Evolutionary conservation across 2,329 filamentous ascomycete genomes (phyloP).

Genomic region (Ophiosphaerella narmari): DNA sequence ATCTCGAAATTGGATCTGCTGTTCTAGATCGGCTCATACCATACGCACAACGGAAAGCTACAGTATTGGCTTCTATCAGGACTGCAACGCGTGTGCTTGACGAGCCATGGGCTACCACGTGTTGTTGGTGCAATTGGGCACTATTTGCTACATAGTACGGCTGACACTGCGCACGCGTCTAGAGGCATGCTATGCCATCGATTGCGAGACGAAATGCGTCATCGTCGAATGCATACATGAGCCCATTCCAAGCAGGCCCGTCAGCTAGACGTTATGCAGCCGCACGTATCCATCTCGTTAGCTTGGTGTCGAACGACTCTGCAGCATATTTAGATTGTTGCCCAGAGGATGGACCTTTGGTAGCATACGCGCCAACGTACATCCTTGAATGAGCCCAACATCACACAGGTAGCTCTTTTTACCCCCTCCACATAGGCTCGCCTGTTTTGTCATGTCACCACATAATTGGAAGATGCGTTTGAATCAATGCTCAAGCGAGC

Average conservation of each 20-base stretch:
- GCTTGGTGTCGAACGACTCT: too few relatives aligned
- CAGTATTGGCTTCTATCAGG: neutral
- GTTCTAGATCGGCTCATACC: neutral
- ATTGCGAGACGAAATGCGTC: neutral
- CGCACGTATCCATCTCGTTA: too few relatives aligned
- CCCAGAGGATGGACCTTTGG: too few relatives aligned
- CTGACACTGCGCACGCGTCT: neutral
- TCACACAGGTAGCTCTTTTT: too few relatives aligned
- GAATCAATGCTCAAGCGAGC: too few relatives aligned
- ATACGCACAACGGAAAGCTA: neutral
- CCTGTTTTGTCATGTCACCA: too few relatives aligned
- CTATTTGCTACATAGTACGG: neutral
- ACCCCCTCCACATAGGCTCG: too few relatives aligned
- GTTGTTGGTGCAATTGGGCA: conserved; percentile 6
- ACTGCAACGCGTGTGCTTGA: conserved; percentile 1
- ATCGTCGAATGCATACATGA: neutral
- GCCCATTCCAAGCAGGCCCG: neutral
- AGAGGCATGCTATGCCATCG: neutral
- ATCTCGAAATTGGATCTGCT: neutral
- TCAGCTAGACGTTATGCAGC: too few relatives aligned
- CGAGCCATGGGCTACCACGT: conserved; percentile 23
- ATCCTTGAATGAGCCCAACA: too few relatives aligned
- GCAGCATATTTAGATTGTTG: too few relatives aligned
- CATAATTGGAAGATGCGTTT: too few relatives aligned
- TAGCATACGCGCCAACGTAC: too few relatives aligned